Percentiles rank a stretch among this genome's conserved stretches.
Evolutionary conservation across 352 stramenopile species (phyloP).

Genomic region (Phytophthora hybrid): DNA sequence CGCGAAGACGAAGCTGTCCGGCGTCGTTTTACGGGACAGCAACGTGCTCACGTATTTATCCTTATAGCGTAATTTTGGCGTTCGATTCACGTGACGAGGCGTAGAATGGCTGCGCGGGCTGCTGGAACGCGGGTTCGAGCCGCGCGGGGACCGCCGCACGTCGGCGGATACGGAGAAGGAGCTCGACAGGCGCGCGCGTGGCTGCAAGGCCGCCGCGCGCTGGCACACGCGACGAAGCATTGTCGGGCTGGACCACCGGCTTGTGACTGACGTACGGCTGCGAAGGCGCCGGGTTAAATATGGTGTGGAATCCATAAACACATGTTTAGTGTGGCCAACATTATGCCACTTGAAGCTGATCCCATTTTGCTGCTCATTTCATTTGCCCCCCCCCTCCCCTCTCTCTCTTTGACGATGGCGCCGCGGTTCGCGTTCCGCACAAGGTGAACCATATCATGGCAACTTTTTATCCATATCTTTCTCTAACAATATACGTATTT

Average conservation of each 20-base stretch:
- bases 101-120: background rate
- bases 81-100: constrained; percentile 10
- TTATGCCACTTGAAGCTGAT: background rate
- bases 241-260: constrained; percentile 16
- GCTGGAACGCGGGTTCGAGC: background rate
- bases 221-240: constrained; percentile 39
- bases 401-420: constrained; percentile 35
- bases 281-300: background rate
- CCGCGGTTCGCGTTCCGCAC: constrained; percentile 60
- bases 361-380: background rate
- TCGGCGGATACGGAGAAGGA: constrained; percentile 4
- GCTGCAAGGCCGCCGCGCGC: constrained; percentile 16
- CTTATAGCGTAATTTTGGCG: constrained; percentile 28
- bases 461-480: no score
- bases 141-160: no score
- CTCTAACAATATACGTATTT: constrained; percentile 8
- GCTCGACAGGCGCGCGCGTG: background rate
- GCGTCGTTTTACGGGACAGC: constrained; percentile 40
- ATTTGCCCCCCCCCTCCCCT: background rate
- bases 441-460: constrained; percentile 31
- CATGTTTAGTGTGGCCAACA: background rate
- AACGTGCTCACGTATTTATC: constrained; percentile 51
- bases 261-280: constrained; percentile 18
- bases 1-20: constrained; percentile 42
- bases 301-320: background rate